These are phyloP conservation scores for Carex arenaria DNA, from an alignment of 202 grass and related monocot genomes.

Conservation along the genomic window DNA sequence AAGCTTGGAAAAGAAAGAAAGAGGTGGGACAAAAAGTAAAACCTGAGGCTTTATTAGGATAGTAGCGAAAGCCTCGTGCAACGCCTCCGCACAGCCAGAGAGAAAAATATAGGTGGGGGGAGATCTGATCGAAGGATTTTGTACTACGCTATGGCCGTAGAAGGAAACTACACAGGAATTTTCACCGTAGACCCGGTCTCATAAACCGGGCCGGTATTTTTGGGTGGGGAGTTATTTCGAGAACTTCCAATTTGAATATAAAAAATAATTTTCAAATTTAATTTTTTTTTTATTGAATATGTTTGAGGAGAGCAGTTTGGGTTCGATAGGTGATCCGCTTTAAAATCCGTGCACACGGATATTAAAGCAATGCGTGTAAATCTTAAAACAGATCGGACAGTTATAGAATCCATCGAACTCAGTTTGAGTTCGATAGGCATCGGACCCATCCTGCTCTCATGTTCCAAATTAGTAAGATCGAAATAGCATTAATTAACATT, in stretches of 20 bases:
- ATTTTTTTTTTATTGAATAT: not conserved
- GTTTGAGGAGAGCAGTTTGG: too few relatives aligned
- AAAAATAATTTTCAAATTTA: not conserved
- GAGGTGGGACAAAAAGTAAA: not conserved
- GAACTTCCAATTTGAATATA: not conserved
- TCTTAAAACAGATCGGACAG: too few relatives aligned
- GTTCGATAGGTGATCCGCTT: too few relatives aligned
- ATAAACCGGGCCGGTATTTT: not conserved
- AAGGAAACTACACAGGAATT: not conserved
- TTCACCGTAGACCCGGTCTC: not conserved
- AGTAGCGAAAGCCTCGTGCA: not conserved
- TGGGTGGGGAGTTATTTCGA: not conserved
- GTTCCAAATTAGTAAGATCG: too few relatives aligned
- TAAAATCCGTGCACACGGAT: too few relatives aligned
- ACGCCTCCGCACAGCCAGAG: slow-evolving; percentile 4
- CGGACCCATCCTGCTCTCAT: too few relatives aligned
- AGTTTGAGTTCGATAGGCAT: too few relatives aligned
- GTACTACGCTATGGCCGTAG: not conserved
- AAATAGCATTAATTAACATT: not conserved
- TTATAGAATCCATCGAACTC: too few relatives aligned
- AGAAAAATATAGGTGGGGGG: not conserved
- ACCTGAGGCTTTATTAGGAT: not conserved
- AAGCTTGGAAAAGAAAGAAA: not conserved
- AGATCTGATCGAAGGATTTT: slow-evolving; percentile 2
- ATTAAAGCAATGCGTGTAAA: too few relatives aligned